Evolutionary conservation across 2,329 filamentous ascomycete genomes (phyloP), one percentile per base, ranked within the genome.

Genomic region (Trichoderma arundinaceum): DNA sequence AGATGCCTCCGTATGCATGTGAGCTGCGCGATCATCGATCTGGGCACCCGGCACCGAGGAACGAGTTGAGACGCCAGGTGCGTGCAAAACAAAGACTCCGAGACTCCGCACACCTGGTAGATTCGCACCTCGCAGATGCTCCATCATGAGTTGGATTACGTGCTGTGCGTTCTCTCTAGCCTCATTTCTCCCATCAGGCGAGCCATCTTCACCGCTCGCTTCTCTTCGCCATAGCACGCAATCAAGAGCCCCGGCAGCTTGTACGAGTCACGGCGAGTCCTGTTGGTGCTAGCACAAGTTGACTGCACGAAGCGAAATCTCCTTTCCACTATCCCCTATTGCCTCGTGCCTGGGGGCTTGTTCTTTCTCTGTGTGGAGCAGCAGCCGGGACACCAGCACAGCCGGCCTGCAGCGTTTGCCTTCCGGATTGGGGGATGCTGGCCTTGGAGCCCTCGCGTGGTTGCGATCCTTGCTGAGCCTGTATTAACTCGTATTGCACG

Each of bases 401-500:
- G 56, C 56, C 56, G 17, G 48, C 19, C n/a, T 44, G 12, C 35
- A 32, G 35, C 22, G 38, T 38, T 33, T 43, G 58, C 58, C 46
- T 61, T 49, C 58, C 46, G 17, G 13, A 52, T 52, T 52, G 33
- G 57, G 22, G 22, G 22, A 3, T 28, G 22, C 22, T 28, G 22
- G 22, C 22, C 22, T 28, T 28, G 22, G 22, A 60, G 44, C 15
- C 33, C 10, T 51, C 43, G 57, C 44, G 44, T 48, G 57, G 57
- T 60, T 39, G 44, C 12, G 15, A 39, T 49, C 57, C 57, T 49
- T 60, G 57, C 56, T 17, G 28, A 22, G 56, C 9, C n/a, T 10
- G 32, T 28, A 59, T 49, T 38, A 59, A 39, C 56, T 59, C 56
- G 56, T 59, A 59, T 59, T 28, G 56, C 33, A 59, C 43, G 56